Evolutionary conservation across 2,329 filamentous ascomycete species (phyloP), one percentile per base, ranked within the genome.

Genomic region (Venturia pyrina): DNA sequence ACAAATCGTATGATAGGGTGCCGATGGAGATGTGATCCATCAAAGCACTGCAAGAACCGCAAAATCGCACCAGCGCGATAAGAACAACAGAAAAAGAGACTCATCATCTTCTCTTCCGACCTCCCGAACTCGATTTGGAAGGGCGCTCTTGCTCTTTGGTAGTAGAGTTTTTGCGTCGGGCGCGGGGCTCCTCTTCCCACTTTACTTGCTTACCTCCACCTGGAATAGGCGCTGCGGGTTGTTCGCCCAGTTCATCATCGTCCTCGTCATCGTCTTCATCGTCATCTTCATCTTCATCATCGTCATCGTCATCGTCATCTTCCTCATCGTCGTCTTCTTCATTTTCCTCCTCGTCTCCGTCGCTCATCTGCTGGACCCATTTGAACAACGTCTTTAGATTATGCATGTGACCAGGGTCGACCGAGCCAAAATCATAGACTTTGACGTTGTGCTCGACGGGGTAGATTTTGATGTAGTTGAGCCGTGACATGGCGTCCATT

Each of bases 401-500:
- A 43, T 48, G 64, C 44, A 69, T 66, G 63, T 66, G 65, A 7
- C 65, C 48, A 2, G 37, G 28, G 28, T 66, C 56, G 6, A 73
- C 71, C 1, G 65, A 19, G 2, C 72, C 72, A 65, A 73, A 73
- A 34, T 71, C 67, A 21, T 69, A 65, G 4, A 72, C 69, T 48
- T 74, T 74, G 21, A 74, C 71, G 40, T 73, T 73, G 57, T 73
- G 71, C 57, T 73, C 72, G 0, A 74, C 68, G 0, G 71, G 72
- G 48, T 73, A 73, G 6, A 69, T 62, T 34, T 73, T 73, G 6
- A 62, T 40, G 50, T 70, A 73, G 24, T 73, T 72, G 10, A 73
- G 56, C 5, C 72, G 68, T 1, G 71, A 71, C 56, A 69, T 62
- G 0, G 64, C 62, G 63, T 73, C 69, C 65, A 73, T 65, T 43